A percentile compares a stretch with the other conserved stretches of the same genome.
These are phyloP conservation scores for Mariannaea sp. DNA, from an alignment of 2,329 filamentous ascomycete species.

Conservation along the genomic window DNA sequence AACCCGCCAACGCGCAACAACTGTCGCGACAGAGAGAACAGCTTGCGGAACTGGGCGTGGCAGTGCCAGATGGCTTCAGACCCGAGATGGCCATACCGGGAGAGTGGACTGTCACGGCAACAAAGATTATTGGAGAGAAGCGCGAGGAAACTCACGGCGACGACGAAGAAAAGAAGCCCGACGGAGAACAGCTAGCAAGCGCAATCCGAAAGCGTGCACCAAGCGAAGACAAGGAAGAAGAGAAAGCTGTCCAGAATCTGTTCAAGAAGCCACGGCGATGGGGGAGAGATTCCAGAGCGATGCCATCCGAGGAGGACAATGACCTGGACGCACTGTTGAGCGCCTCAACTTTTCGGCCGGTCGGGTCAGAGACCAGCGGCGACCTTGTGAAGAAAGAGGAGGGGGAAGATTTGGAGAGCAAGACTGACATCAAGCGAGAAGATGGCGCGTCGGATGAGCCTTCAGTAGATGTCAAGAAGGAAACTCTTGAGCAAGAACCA, in stretches of 20 bases:
- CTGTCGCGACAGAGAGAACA: constrained; percentile 85
- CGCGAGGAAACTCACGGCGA: constrained; percentile 41
- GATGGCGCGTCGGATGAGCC: constrained; percentile 15
- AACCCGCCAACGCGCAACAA: constrained; percentile 58
- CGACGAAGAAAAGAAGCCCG: constrained; percentile 37
- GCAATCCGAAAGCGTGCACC: constrained; percentile 67
- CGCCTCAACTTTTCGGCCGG: constrained; percentile 39
- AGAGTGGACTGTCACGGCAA: constrained; percentile 78
- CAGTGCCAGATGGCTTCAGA: constrained; percentile 77
- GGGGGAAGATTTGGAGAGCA: constrained; percentile 23
- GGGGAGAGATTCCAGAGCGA: constrained; percentile 59
- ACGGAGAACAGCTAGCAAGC: constrained; percentile 54
- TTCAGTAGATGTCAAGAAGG: constrained; percentile 46
- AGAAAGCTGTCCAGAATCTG: constrained; percentile 60
- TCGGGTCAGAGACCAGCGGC: constrained; percentile 35
- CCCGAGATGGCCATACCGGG: constrained; percentile 85
- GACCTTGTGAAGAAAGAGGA: constrained; percentile 28
- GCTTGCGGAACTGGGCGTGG: constrained; percentile 83
- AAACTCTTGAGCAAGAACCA: constrained; percentile 39
- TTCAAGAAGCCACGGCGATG: constrained; percentile 64
- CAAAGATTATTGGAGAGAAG: constrained; percentile 59
- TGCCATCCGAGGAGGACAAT: constrained; percentile 51
- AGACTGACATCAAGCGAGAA: constrained; percentile 41
- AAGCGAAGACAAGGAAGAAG: constrained; percentile 65
- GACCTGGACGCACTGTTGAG: constrained; percentile 68